Evolutionary conservation across 176 grass and related monocot species (phyloP).

Genomic region (Eleusine coracana): DNA sequence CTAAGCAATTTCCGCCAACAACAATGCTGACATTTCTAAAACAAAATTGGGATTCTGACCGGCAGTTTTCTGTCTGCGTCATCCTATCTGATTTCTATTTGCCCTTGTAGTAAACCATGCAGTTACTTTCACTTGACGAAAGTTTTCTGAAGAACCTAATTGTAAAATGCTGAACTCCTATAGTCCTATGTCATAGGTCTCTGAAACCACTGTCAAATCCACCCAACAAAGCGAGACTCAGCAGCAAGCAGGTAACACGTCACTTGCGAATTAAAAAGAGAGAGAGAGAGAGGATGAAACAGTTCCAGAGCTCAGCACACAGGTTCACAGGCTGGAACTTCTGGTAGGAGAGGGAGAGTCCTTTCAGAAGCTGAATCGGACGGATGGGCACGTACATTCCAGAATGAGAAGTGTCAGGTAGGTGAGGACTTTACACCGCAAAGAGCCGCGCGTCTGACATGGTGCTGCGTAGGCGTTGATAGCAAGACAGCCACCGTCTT

Average conservation of each 20-base stretch:
- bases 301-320: not conserved
- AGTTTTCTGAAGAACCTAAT: conserved; percentile 1
- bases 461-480: conserved; percentile 57
- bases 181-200: not conserved
- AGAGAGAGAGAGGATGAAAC: not conserved
- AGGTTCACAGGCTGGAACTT: conserved; percentile 28
- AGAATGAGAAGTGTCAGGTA: conserved; percentile 36
- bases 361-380: conserved; percentile 50
- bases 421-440: conserved; percentile 46
- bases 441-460: conserved; percentile 51
- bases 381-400: conserved; percentile 47
- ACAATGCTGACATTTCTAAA: conserved; percentile 2
- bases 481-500: conserved; percentile 1
- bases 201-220: not conserved
- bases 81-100: conserved; percentile 1
- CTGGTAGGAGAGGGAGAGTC: conserved; percentile 37
- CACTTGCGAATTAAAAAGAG: not conserved
- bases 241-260: not conserved
- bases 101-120: conserved; percentile 6
- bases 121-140: not conserved
- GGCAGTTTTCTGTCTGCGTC: conserved; percentile 1
- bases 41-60: not conserved
- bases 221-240: not conserved
- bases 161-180: not conserved
- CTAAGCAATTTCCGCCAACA: not conserved